Evolutionary conservation across 441 rosid species (phyloP).

Genomic region (Croton laevigatus): DNA sequence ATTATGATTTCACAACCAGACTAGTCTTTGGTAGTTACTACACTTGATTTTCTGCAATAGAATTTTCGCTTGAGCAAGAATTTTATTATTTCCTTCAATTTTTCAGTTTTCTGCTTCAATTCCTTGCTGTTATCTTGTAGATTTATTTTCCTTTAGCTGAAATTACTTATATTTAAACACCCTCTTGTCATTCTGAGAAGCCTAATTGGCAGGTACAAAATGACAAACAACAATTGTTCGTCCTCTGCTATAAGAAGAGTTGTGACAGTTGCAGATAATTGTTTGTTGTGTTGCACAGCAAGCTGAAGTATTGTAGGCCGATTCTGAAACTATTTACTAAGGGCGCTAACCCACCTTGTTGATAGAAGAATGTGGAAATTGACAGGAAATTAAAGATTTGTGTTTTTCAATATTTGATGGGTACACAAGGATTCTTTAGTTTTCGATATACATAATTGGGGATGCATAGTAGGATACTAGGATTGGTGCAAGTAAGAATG

Average conservation of each 20-base stretch:
- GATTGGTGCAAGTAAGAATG: too few species aligned
- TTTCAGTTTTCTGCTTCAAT: neutral
- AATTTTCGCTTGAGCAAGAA: slow-evolving; percentile 17
- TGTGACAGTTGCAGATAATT: neutral
- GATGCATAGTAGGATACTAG: too few species aligned
- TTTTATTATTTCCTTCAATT: slow-evolving; percentile 15
- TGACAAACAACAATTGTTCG: too few species aligned
- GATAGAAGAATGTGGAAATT: neutral
- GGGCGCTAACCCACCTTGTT: neutral
- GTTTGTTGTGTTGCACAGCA: neutral
- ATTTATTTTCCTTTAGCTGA: too few species aligned
- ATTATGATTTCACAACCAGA: slow-evolving; percentile 17
- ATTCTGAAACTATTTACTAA: neutral
- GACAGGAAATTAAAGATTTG: too few species aligned
- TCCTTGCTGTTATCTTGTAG: neutral
- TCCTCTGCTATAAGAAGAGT: neutral
- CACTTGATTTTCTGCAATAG: slow-evolving; percentile 16
- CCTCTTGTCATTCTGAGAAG: too few species aligned
- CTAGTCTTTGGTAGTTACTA: slow-evolving; percentile 4
- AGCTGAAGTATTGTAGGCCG: neutral
- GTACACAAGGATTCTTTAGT: too few species aligned
- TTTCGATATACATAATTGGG: too few species aligned
- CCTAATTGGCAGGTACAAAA: too few species aligned
- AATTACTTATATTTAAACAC: too few species aligned
- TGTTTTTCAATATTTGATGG: too few species aligned